Evolutionary conservation across 129 eudicot species (phyloP).

Genomic region (Centrapalus pauciflorus): DNA sequence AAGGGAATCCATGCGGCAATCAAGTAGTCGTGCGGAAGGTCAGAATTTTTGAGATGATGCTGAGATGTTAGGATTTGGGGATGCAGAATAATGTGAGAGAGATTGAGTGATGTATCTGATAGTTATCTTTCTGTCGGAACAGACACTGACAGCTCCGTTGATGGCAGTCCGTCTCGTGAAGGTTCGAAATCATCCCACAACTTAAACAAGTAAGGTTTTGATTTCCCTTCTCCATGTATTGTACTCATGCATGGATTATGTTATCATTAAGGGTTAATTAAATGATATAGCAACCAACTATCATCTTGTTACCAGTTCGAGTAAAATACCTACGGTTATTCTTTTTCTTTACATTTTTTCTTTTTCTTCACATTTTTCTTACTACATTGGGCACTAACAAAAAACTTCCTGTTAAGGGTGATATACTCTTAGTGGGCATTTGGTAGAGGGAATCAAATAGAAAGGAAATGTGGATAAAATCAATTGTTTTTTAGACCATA

Average conservation of each 20-base stretch:
- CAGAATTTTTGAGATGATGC: conserved; percentile 17
- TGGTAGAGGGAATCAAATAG: too few relatives aligned
- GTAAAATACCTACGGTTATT: too few relatives aligned
- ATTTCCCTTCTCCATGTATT: neutral
- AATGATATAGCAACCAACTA: too few relatives aligned
- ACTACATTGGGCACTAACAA: neutral
- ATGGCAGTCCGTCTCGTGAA: conserved; percentile 34
- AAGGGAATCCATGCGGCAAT: conserved; percentile 24
- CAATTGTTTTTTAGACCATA: too few relatives aligned
- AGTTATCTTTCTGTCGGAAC: conserved; percentile 49
- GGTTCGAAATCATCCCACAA: conserved; percentile 31
- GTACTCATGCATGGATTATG: too few relatives aligned
- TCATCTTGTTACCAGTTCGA: too few relatives aligned
- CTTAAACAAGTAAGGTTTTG: conserved; percentile 38
- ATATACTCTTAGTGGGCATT: too few relatives aligned
- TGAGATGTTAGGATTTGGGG: conserved; percentile 17
- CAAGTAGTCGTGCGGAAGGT: conserved; percentile 35
- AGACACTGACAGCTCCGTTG: conserved; percentile 56
- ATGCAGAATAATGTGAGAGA: conserved; percentile 36
- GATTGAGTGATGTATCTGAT: conserved; percentile 37
- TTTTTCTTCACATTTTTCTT: neutral
- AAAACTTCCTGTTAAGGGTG: too few relatives aligned
- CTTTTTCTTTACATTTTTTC: too few relatives aligned
- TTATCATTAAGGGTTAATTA: neutral
- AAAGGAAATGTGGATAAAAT: too few relatives aligned